Evolutionary conservation across 352 stramenopile genomes (phyloP), one percentile per base, ranked within the genome.

Genomic region (Phytopythium delawarense): DNA sequence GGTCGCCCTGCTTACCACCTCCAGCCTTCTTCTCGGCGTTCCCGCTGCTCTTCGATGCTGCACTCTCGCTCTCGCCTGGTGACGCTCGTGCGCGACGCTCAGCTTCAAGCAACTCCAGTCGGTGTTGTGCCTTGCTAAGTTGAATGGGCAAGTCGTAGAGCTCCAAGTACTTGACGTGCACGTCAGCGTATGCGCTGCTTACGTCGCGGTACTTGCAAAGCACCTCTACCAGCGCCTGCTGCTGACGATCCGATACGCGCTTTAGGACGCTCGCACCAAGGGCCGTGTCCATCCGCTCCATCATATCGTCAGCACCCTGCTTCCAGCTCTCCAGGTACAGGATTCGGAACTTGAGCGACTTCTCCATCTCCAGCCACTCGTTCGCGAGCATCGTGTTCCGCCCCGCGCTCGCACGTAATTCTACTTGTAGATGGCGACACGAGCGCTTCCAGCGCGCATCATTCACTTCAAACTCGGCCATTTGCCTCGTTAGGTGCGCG

Each of bases 311-410:
- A 2, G 85, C 83, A 0, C 81, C 81, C 37, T 81, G 63, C 61
- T 97, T 97, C 81, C 88, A 98, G 63, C 89, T 87, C 66, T 98
- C 93, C 12, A 98, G 72, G 60, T 97, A 98, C 39, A 97, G 60
- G 11, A 98, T 79, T 6, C 92, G 84, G 62, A 81, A 78, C 61
- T 97, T 96, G 15, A 97, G 77, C 30, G 82, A 76, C 40, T 83
- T 87, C 61, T 97, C 88, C 74, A 96, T 91, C 52, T 97, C 87
- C 6, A 95, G 69, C 74, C 92, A 91, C 53, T 97, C 87, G 28
- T 69, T 57, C 54, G 96, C 75, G 6, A 91, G 51, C 21, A 78
- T 54, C 7, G 62, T 59, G 11, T 74, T 76, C 12, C 70, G 74
- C 1, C 73, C 49, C 4, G 68, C 65, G 21, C 70, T 72, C 13